phyloP scores from a whole-genome alignment of 257 asterid species.

The Penstemon eatonii region DNA sequence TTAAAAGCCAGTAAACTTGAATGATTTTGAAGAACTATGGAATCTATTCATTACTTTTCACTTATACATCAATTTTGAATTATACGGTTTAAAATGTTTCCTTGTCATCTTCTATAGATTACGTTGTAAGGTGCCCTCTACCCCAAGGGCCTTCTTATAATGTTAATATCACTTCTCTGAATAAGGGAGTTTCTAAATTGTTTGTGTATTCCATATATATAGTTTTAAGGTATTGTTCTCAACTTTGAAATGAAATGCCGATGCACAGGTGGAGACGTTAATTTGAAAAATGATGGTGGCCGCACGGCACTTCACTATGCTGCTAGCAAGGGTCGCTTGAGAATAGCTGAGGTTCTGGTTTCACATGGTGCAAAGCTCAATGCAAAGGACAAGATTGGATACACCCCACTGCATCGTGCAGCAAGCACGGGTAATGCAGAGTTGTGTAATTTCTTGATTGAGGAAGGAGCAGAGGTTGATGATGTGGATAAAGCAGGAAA shows the following conservation, averaged over 20 bases:
- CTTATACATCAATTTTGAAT: neutral
- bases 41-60: neutral
- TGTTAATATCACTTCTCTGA: neutral
- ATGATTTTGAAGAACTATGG: neutral
- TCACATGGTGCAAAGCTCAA: conserved; percentile 80
- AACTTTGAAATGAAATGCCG: conserved; percentile 24
- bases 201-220: neutral
- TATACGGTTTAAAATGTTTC: neutral
- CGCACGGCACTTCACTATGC: conserved; percentile 97
- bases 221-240: neutral
- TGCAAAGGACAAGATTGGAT: conserved; percentile 89
- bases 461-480: conserved; percentile 96
- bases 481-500: conserved; percentile 82
- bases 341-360: conserved; percentile 75
- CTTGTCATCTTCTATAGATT: conserved; percentile 14
- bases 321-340: conserved; percentile 87
- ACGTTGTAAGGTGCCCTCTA: neutral
- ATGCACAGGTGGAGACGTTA: conserved; percentile 80
- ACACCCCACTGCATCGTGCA: conserved; percentile 98
- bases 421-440: conserved; percentile 80
- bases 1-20: conserved; percentile 4
- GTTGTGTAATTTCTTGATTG: conserved; percentile 75
- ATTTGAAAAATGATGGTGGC: conserved; percentile 73
- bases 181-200: conserved; percentile 9
- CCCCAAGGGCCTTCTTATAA: neutral